phyloP scores from a whole-genome alignment of 1,284 basidiomycete genomes.

The Rhizopogon parksii region DNA sequence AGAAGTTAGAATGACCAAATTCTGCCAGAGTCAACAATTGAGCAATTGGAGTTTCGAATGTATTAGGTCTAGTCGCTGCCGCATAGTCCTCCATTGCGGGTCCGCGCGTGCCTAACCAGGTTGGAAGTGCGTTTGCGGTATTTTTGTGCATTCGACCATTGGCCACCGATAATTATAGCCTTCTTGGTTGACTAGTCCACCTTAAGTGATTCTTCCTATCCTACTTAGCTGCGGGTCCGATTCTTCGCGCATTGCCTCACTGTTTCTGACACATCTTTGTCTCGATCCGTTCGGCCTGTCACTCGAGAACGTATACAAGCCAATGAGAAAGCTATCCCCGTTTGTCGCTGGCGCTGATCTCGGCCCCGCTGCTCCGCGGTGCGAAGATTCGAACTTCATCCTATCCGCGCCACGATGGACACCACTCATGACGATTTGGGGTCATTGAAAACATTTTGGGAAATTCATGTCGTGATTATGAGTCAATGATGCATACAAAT shows the following conservation, averaged over 20 bases:
- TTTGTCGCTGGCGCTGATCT: conserved; percentile 6
- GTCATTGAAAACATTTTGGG: neutral
- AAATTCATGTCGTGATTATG: neutral
- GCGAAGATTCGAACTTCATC: conserved; percentile 1
- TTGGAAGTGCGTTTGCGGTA: neutral
- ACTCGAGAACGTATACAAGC: neutral
- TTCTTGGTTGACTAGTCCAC: neutral
- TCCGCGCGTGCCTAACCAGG: neutral
- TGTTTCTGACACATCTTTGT: neutral
- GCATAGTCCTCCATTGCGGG: neutral
- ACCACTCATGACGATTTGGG: neutral
- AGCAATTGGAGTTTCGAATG: neutral
- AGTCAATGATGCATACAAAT: neutral
- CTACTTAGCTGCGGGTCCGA: neutral
- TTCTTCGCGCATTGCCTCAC: neutral
- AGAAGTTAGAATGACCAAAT: neutral
- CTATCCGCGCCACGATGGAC: conserved; percentile 3
- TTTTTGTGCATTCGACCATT: no score
- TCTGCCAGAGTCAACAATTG: neutral
- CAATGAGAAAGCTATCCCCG: neutral
- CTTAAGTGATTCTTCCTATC: neutral
- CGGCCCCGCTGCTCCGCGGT: conserved; percentile 6
- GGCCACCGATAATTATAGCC: neutral
- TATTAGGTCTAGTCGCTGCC: neutral
- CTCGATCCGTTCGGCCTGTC: neutral